A percentile compares a stretch with the other conserved stretches of the same genome.
These are phyloP conservation scores for Russula olivacea DNA, from an alignment of 768 basidiomycete genomes.

Conservation along the genomic window DNA sequence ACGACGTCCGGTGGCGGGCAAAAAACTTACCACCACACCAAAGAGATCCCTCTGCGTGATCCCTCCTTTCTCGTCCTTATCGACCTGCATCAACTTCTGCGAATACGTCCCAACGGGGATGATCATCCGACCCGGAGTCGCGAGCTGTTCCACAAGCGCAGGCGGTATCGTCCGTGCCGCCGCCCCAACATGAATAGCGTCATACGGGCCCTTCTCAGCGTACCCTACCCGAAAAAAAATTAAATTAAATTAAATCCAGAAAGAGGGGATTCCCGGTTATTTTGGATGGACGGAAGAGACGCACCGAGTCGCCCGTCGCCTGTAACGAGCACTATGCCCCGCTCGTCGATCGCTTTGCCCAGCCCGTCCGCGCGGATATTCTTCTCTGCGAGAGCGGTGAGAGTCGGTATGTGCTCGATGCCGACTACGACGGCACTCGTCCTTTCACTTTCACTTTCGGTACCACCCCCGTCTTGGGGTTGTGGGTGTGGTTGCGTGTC, in stretches of 20 bases:
- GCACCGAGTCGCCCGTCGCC: slow-evolving; percentile 80
- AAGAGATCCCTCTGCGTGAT: slow-evolving; percentile 64
- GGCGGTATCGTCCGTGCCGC: slow-evolving; percentile 73
- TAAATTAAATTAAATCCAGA: too few species aligned
- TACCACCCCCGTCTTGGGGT: too few species aligned
- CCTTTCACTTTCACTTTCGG: background rate
- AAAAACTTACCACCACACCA: slow-evolving; percentile 67
- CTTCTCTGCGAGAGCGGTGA: slow-evolving; percentile 60
- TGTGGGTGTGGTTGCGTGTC: background rate
- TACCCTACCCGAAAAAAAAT: slow-evolving; percentile 17
- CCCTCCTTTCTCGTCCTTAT: slow-evolving; percentile 67
- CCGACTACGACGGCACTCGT: slow-evolving; percentile 53
- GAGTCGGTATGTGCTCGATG: slow-evolving; percentile 83
- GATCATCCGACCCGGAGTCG: slow-evolving; percentile 77
- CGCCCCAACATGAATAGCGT: slow-evolving; percentile 92
- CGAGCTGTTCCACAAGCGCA: slow-evolving; percentile 71
- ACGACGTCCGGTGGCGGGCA: background rate
- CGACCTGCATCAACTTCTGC: slow-evolving; percentile 61
- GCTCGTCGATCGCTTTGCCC: slow-evolving; percentile 45
- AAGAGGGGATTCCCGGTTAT: too few species aligned
- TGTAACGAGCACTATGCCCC: slow-evolving; percentile 53
- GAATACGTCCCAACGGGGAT: slow-evolving; percentile 75
- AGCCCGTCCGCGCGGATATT: slow-evolving; percentile 70
- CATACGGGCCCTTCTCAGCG: slow-evolving; percentile 27
- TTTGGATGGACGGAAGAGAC: too few species aligned